Evolutionary conservation across 2,329 filamentous ascomycete species (phyloP).

Genomic region (Pestalotiopsis sp.): DNA sequence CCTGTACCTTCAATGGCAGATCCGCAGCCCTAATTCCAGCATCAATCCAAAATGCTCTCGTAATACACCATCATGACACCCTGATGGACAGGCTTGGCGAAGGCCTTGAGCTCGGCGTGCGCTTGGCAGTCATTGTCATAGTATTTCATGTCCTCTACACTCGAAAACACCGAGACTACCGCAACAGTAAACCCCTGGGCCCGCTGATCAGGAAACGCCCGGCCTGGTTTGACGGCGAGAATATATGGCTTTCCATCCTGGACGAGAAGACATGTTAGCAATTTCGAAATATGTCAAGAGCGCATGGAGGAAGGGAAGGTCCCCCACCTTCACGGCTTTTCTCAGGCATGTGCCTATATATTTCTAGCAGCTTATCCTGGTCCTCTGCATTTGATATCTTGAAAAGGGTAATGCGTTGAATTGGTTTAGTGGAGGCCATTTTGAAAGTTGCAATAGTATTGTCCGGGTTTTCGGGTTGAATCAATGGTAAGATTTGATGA

Average conservation of each 20-base stretch:
- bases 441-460: not conserved
- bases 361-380: conserved; percentile 43
- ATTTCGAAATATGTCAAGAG: not conserved
- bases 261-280: not conserved
- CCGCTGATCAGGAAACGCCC: conserved; percentile 47
- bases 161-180: conserved; percentile 52
- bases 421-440: conserved; percentile 20
- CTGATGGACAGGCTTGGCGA: conserved; percentile 16
- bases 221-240: conserved; percentile 53
- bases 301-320: not conserved
- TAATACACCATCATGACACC: conserved; percentile 20
- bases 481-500: not conserved
- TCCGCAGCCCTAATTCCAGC: too few species aligned
- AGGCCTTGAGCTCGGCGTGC: conserved; percentile 18
- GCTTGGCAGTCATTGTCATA: conserved; percentile 45
- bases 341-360: conserved; percentile 41
- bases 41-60: conserved; percentile 5
- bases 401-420: conserved; percentile 54
- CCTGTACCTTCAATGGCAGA: too few species aligned
- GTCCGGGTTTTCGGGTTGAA: not conserved
- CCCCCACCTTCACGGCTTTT: conserved; percentile 42
- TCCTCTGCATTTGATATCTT: conserved; percentile 47
- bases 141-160: conserved; percentile 55
- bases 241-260: conserved; percentile 75
- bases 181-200: conserved; percentile 54